Conservation (phyloP, 2,329 filamentous ascomycete species). For the Xylariaceae sp. region DNA sequence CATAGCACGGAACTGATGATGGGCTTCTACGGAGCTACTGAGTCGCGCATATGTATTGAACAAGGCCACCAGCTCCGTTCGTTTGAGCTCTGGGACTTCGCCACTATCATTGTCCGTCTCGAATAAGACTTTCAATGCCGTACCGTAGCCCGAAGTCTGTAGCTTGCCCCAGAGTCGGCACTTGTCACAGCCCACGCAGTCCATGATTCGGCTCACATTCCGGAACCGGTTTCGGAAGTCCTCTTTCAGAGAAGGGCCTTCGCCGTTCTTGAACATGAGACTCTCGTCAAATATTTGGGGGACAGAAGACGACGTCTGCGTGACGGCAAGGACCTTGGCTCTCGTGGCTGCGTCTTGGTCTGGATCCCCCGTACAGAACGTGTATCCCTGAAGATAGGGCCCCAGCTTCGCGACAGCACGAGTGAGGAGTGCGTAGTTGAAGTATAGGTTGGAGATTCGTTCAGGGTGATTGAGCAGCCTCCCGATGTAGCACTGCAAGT, state of each 20-base stretch:
- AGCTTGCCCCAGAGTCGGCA: slow-evolving; percentile 97
- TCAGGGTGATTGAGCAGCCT: slow-evolving; percentile 83
- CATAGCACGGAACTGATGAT: slow-evolving; percentile 64
- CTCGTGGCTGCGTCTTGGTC: slow-evolving; percentile 75
- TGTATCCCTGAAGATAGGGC: slow-evolving; percentile 75
- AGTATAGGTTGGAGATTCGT: slow-evolving; percentile 94
- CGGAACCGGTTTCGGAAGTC: slow-evolving; percentile 97
- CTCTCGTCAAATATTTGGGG: slow-evolving; percentile 88
- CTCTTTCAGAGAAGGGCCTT: slow-evolving; percentile 77
- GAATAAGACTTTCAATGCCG: slow-evolving; percentile 91
- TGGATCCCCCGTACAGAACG: slow-evolving; percentile 84
- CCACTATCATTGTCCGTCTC: slow-evolving; percentile 71
- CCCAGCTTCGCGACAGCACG: slow-evolving; percentile 87
- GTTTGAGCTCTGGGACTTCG: slow-evolving; percentile 64
- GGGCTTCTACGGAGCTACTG: slow-evolving; percentile 70
- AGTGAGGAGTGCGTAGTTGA: slow-evolving; percentile 95
- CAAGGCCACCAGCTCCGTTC: slow-evolving; percentile 88
- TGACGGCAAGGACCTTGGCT: slow-evolving; percentile 72
- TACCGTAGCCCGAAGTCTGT: slow-evolving; percentile 90
- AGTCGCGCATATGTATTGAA: slow-evolving; percentile 91
- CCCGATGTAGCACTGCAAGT: slow-evolving; percentile 79
- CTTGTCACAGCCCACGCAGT: slow-evolving; percentile 98
- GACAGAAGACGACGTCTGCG: slow-evolving; percentile 61
- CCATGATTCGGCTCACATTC: slow-evolving; percentile 95
- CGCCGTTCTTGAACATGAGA: slow-evolving; percentile 83